Conservation (phyloP, 2,329 filamentous ascomycete species). For the Colletotrichum somersetense region DNA sequence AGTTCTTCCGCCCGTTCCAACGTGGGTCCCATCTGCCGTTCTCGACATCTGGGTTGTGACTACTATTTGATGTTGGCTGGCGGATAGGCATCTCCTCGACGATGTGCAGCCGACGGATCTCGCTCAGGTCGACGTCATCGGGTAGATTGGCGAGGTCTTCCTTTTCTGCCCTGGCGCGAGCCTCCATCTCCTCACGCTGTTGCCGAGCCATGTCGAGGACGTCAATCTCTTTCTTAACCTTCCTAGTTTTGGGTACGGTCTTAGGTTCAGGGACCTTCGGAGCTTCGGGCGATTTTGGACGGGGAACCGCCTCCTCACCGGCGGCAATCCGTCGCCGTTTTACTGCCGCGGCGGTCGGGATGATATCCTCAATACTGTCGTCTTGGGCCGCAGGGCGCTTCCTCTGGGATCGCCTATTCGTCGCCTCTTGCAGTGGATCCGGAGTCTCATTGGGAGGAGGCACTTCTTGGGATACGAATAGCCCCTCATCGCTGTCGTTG, state of each 20-base stretch:
- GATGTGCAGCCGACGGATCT: slow-evolving; percentile 79
- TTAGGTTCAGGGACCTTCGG: slow-evolving; percentile 47
- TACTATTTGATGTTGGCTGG: slow-evolving; percentile 48
- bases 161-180: slow-evolving; percentile 66
- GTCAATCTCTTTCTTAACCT: slow-evolving; percentile 72
- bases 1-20: slow-evolving; percentile 97
- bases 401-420: slow-evolving; percentile 49
- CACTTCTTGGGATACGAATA: slow-evolving; percentile 69
- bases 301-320: slow-evolving; percentile 60
- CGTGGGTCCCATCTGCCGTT: slow-evolving; percentile 81
- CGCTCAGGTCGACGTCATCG: slow-evolving; percentile 77
- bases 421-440: slow-evolving; percentile 43
- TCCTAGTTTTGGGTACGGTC: slow-evolving; percentile 55
- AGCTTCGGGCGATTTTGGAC: slow-evolving; percentile 45
- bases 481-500: slow-evolving; percentile 56
- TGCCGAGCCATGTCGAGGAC: slow-evolving; percentile 75
- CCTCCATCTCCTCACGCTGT: slow-evolving; percentile 74
- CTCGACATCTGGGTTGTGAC: slow-evolving; percentile 64
- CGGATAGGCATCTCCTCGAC: slow-evolving; percentile 82
- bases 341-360: slow-evolving; percentile 81
- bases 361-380: slow-evolving; percentile 77
- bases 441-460: slow-evolving; percentile 27
- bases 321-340: slow-evolving; percentile 81
- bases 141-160: slow-evolving; percentile 64
- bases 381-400: slow-evolving; percentile 63